Evolutionary conservation across 768 basidiomycete species (phyloP).

Genomic region (Agaricus subrufescens): DNA sequence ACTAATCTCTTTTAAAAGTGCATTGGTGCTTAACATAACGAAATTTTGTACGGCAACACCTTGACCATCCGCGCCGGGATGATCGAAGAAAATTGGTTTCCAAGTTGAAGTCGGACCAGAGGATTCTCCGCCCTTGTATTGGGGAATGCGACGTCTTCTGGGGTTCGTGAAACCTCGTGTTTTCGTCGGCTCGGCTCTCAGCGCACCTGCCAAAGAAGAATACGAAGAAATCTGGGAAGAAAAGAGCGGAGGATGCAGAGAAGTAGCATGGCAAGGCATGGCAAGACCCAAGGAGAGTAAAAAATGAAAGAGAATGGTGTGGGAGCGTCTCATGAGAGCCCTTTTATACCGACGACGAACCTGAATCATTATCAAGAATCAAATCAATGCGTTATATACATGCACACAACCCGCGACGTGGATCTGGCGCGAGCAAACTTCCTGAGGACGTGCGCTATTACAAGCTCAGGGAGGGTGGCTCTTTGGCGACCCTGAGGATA

Average conservation of each 20-base stretch:
- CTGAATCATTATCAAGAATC: too few species aligned
- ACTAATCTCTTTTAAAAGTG: conserved; percentile 1
- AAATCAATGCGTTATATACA: too few species aligned
- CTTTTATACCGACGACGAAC: too few species aligned
- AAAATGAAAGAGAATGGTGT: neutral
- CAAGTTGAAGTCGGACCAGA: neutral
- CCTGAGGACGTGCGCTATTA: too few species aligned
- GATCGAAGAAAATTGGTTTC: conserved; percentile 7
- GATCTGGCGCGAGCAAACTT: too few species aligned
- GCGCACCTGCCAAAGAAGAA: conserved; percentile 5
- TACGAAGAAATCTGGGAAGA: conserved; percentile 8
- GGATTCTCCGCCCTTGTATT: conserved; percentile 5
- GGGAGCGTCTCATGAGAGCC: too few species aligned
- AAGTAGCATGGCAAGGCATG: conserved; percentile 1
- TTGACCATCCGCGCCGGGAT: conserved; percentile 2
- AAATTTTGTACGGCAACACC: conserved; percentile 11
- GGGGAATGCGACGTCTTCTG: conserved; percentile 7
- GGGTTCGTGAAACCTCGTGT: neutral
- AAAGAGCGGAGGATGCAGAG: conserved; percentile 11
- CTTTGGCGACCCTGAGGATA: too few species aligned
- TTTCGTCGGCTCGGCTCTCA: neutral
- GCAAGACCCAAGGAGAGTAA: neutral
- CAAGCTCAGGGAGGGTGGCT: too few species aligned
- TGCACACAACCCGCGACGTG: too few species aligned
- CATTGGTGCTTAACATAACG: conserved; percentile 1